Percentiles rank a stretch among this genome's conserved stretches.
phyloP scores from a whole-genome alignment of 2,329 filamentous ascomycete genomes.

The Trichoderma sp. region DNA sequence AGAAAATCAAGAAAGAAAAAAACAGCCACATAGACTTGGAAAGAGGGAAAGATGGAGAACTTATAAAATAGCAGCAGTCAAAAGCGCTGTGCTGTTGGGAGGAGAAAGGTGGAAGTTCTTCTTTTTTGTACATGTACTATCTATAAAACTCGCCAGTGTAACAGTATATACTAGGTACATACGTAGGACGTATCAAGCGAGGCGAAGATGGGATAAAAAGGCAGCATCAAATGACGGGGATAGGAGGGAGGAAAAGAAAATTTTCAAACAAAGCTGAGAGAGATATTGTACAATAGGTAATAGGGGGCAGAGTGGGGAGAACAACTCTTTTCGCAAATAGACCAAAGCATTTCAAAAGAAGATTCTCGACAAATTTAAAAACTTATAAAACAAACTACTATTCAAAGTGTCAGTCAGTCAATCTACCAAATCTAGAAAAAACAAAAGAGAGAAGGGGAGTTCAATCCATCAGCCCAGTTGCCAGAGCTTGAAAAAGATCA shows the following conservation, averaged over 20 bases:
- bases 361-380: background rate
- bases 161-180: constrained; percentile 11
- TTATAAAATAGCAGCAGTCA: background rate
- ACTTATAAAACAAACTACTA: background rate
- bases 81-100: background rate
- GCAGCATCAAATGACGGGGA: background rate
- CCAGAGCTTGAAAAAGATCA: background rate
- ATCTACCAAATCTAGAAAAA: background rate
- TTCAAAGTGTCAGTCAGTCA: background rate
- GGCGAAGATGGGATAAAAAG: background rate
- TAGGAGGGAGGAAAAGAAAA: background rate
- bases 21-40: background rate
- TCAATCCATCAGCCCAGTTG: background rate
- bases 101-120: background rate
- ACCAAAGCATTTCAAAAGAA: background rate
- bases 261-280: background rate
- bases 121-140: constrained; percentile 20
- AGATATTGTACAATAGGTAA: constrained; percentile 8
- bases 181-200: constrained; percentile 3
- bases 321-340: background rate
- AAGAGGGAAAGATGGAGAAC: background rate
- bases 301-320: background rate
- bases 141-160: background rate
- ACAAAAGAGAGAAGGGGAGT: no score
- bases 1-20: constrained; percentile 15